Evolutionary conservation across 345 rosid species (phyloP), one percentile per base, ranked within the genome.

Genomic region (Lagerstroemia speciosa): DNA sequence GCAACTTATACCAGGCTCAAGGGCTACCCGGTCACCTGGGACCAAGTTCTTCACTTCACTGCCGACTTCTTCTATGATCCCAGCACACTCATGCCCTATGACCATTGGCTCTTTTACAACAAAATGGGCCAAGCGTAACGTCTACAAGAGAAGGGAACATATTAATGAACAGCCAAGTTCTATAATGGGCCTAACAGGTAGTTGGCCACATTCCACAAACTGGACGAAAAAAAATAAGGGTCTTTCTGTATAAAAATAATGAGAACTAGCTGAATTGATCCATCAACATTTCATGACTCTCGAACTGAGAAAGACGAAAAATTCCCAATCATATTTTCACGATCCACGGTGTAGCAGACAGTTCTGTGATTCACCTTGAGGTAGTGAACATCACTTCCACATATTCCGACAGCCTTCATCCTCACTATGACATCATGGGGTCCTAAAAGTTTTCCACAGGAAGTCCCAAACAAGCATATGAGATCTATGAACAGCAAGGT

Each of bases 1-100:
- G 71, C 98, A 91, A 74, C 97, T 87, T 75, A 94, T 88, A 40
- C 92, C 98, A 0, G 99, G 97, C 74, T 94, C 98, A 70, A 94
- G 73, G 24, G 97, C 98, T 48, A 89, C 99, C 30, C 92, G 84
- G 65, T 94, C 98, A 40, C 93, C 93, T 0, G 84, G 81, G 9
- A 76, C 86, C 66, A 89, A 77, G 69, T 81, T 74, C 66, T 79
- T 88, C 67, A 94, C 97, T 78, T 80, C 86, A 16, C 81, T 80
- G 63, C 97, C 98, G 22, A 89, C 82, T 76, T 89, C 87, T 77
- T 88, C 93, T 71, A 91, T 74, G 74, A 91, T 72, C 73, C 99
- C 98, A 72, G 98, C 98, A 78, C 93, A 89, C 78, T 94, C 98
- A 66, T 87, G 99, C 55, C 99, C 98, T 30, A 94, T 88, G 62